These are phyloP conservation scores for Penicillium desertorum DNA, from an alignment of 495 filamentous ascomycete genomes.

Conservation along the genomic window DNA sequence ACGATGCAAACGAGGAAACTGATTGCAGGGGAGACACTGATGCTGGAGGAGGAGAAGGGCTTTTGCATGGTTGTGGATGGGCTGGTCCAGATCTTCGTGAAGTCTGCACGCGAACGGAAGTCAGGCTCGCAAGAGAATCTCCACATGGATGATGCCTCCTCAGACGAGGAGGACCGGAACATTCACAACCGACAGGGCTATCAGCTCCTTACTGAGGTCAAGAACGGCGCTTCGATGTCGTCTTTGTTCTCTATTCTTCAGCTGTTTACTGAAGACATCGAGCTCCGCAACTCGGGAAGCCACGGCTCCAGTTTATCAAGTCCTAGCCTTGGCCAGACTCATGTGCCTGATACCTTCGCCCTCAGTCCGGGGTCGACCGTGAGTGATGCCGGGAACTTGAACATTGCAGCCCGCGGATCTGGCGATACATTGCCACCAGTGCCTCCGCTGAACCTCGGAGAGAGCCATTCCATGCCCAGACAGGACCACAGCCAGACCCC, in stretches of 20 bases:
- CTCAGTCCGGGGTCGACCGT: slow-evolving; percentile 38
- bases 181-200: slow-evolving; percentile 71
- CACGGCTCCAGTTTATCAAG: slow-evolving; percentile 46
- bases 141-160: slow-evolving; percentile 38
- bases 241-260: slow-evolving; percentile 96
- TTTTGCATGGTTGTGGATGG: slow-evolving; percentile 98
- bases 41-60: slow-evolving; percentile 95
- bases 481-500: slow-evolving; percentile 23
- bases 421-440: slow-evolving; percentile 51
- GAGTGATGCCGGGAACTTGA: slow-evolving; percentile 23
- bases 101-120: slow-evolving; percentile 67
- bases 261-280: slow-evolving; percentile 92
- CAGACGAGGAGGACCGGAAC: slow-evolving; percentile 65
- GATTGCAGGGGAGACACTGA: slow-evolving; percentile 90
- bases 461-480: slow-evolving; percentile 32
- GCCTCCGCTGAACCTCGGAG: slow-evolving; percentile 73
- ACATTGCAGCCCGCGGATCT: slow-evolving; percentile 19
- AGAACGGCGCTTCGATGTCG: slow-evolving; percentile 98
- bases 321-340: slow-evolving; percentile 30
- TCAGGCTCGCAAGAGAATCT: slow-evolving; percentile 26
- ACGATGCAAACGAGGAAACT: slow-evolving; percentile 98
- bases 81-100: slow-evolving; percentile 96
- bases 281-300: slow-evolving; percentile 60
- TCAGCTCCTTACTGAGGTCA: slow-evolving; percentile 93
- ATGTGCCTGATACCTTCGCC: slow-evolving; percentile 47